Conservation (phyloP, 768 basidiomycete species). For the Tricholoma saponaceum region DNA sequence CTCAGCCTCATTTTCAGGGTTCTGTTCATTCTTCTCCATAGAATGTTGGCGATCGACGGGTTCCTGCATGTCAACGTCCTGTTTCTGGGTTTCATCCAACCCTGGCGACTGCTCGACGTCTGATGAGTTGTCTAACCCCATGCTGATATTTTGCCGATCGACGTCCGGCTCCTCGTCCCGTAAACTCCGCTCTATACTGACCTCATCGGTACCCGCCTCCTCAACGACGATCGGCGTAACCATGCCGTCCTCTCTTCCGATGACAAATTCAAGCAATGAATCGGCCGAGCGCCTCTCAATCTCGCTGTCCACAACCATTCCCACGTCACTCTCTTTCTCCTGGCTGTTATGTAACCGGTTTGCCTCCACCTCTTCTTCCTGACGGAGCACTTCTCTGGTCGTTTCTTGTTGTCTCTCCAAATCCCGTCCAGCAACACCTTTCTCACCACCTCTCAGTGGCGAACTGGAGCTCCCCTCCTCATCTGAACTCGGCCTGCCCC, state of each 20-base stretch:
- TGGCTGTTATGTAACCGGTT: neutral
- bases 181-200: neutral
- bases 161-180: neutral
- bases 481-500: neutral
- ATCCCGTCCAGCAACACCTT: neutral
- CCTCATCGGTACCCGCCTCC: neutral
- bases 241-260: neutral
- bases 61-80: neutral
- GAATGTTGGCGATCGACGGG: neutral
- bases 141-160: neutral
- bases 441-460: neutral
- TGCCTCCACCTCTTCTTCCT: neutral
- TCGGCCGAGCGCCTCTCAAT: neutral
- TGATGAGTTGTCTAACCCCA: neutral
- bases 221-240: neutral
- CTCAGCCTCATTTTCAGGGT: neutral
- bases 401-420: neutral
- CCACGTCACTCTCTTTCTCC: neutral
- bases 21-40: neutral
- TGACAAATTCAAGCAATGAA: neutral
- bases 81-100: neutral
- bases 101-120: neutral
- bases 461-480: conserved; percentile 3
- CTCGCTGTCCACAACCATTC: neutral
- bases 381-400: neutral